Base-by-base conservation (phyloP, 177 flowering plant species). In the Vitis hybrid region DNA sequence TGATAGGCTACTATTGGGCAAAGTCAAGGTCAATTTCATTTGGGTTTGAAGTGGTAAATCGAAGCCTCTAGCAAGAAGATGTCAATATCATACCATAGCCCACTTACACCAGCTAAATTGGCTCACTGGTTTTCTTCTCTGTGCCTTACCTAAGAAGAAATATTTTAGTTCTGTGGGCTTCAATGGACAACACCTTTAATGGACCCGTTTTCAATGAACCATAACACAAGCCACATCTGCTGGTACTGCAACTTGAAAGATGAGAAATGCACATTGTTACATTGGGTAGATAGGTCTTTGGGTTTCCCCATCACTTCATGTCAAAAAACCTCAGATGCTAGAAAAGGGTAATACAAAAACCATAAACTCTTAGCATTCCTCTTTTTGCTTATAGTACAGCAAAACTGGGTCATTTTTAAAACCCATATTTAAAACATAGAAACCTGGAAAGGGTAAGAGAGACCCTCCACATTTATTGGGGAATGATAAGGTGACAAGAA, bases 381-480 rank as follows among this genome's bases (percentile, higher is more conserved):
- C 53, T 70, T 72, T 31, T 22, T 13, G 7, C 62, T 55, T 60
- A 65, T 65, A 71, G 60, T 72, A 79, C 79, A 76, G 20, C 72
- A 76, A 80, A 80, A 74, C 65, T 75, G 80, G 74, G 80, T 45
- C 70, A 69, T 64, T n/a, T 18, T 13, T 51, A 60, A 50, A 51
- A 39, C 65, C 68, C 73, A 14, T 59, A 39, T 39, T 4, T 39
- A 39, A 39, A 39, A 39, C 45, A 39, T 39, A 39, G 9, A 39
- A 39, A 5, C 45, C 45, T 7, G 8, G 45, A 39, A 39, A 39
- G 18, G 11, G 15, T 22, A 22, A 48, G 51, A 12, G 26, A 72
- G 58, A 48, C 14, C 19, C 16, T 65, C 13, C 51, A 68, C 59
- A 64, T 51, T 45, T 60, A 49, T 52, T 60, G 51, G 58, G 31